Conservation (phyloP, 495 filamentous ascomycete species). For the Penicillium manginii region DNA sequence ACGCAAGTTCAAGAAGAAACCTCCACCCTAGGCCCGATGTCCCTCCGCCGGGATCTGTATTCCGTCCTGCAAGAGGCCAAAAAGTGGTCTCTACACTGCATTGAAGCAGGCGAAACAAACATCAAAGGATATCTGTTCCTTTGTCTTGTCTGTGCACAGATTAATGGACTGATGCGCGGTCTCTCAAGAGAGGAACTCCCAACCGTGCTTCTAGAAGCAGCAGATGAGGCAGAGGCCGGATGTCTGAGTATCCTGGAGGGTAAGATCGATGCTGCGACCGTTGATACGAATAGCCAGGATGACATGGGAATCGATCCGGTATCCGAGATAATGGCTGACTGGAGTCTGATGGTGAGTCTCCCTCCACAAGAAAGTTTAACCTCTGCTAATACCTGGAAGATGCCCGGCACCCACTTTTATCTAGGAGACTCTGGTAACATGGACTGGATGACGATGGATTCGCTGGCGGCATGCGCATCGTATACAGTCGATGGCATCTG, state of each 20-base stretch:
- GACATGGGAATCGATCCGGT: neutral
- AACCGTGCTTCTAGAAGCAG: conserved; percentile 36
- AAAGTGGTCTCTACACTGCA: conserved; percentile 41
- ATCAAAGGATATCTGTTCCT: conserved; percentile 58
- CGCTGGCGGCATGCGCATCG: neutral
- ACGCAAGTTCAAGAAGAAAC: conserved; percentile 56
- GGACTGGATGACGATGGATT: conserved; percentile 4
- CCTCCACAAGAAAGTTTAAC: neutral
- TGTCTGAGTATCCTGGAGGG: conserved; percentile 39
- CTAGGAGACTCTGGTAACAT: conserved; percentile 6
- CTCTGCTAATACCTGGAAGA: conserved; percentile 4
- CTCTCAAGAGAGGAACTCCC: conserved; percentile 35
- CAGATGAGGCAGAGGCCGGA: conserved; percentile 37
- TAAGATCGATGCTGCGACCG: conserved; percentile 7
- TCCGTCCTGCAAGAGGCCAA: conserved; percentile 49
- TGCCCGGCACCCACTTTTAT: conserved; percentile 13
- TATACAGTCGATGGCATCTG: neutral
- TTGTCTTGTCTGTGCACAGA: conserved; percentile 42
- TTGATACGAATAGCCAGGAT: conserved; percentile 4
- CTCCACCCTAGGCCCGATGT: conserved; percentile 39
- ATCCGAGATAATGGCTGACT: conserved; percentile 12
- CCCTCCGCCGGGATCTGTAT: conserved; percentile 52
- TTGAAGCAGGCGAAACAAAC: conserved; percentile 58
- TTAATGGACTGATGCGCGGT: conserved; percentile 46
- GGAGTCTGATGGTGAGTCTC: conserved; percentile 30